Base-by-base conservation (phyloP, 2,329 filamentous ascomycete genomes). In the Cercospora janseana region DNA sequence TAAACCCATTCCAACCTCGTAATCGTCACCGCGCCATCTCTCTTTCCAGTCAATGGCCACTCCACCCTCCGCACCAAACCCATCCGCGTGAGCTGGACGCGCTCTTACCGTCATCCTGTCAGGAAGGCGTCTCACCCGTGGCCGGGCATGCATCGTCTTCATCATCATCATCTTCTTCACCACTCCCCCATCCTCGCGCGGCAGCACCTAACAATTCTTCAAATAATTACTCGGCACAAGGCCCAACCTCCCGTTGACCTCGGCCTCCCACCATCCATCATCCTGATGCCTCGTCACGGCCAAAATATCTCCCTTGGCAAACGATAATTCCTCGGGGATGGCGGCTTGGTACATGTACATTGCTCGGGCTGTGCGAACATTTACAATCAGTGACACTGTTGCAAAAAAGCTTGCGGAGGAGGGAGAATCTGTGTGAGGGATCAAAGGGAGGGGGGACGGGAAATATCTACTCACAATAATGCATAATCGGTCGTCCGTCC, bases 211-310 rank as follows among this genome's bases (percentile, higher is more conserved):
- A 60, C 79, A 81, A 47, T 75, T 74, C 68, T 85, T 81, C 49
- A 86, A 66, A 63, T 86, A 86, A 67, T 86, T 86, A 58, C 80
- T 83, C 2, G 82, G 82, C 44, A 86, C 82, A 59, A 86, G 70
- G 18, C 82, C 82, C 56, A 74, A 74, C 61, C 76, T 77, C 15
- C 85, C 84, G 37, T 91, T 87, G 31, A 96, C 82, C 69, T 96
- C 92, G 9, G 94, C 94, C 73, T 98, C 93, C 93, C 94, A 98
- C 93, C 93, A 98, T 15, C 93, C 93, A 66, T 98, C 93, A 67
- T 98, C 93, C 71, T 98, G 93, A 63, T 95, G 82, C 53, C 91
- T 80, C 38, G 96, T 75, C 10, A 98, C 84, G 2, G 92, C 89
- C 10, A 98, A 77, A 52, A 92, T 83, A 66, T 98, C 94, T 40